These are phyloP conservation scores for Ceriops decandra DNA, from an alignment of 345 rosid species.

Conservation along the genomic window DNA sequence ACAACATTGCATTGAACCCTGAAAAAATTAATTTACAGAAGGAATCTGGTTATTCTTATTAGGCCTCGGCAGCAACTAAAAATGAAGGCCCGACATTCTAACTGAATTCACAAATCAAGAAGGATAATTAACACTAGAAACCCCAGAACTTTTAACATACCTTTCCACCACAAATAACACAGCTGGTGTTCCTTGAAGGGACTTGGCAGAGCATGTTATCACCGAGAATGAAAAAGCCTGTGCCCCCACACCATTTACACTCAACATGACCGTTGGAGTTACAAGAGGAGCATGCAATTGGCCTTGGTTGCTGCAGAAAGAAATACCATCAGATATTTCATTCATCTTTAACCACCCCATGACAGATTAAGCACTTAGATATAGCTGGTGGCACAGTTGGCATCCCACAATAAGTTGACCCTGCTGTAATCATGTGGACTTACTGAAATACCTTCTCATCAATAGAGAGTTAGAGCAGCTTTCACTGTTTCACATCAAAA, in stretches of 20 bases:
- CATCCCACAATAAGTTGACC: neutral
- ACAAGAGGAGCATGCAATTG: slow-evolving; percentile 66
- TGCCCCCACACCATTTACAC: slow-evolving; percentile 90
- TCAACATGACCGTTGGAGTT: slow-evolving; percentile 66
- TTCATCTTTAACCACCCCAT: neutral
- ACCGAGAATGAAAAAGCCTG: slow-evolving; percentile 84
- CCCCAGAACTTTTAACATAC: slow-evolving; percentile 25
- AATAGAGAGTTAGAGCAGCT: too few species aligned
- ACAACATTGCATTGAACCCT: slow-evolving; percentile 66
- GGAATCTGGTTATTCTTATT: neutral
- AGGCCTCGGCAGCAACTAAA: neutral
- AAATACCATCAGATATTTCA: neutral
- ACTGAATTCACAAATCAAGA: neutral
- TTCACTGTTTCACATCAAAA: too few species aligned
- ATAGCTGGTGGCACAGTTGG: neutral
- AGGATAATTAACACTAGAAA: neutral
- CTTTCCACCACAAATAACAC: slow-evolving; percentile 83
- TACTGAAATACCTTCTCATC: too few species aligned
- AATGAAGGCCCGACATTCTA: neutral
- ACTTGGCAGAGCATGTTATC: slow-evolving; percentile 95
- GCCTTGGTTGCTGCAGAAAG: slow-evolving; percentile 71
- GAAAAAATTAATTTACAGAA: slow-evolving; percentile 9
- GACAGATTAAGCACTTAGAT: neutral
- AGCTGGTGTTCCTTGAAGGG: slow-evolving; percentile 77
- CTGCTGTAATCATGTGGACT: neutral